Conservation (phyloP, 768 basidiomycete species). For the Agrocybe chaxingu region DNA sequence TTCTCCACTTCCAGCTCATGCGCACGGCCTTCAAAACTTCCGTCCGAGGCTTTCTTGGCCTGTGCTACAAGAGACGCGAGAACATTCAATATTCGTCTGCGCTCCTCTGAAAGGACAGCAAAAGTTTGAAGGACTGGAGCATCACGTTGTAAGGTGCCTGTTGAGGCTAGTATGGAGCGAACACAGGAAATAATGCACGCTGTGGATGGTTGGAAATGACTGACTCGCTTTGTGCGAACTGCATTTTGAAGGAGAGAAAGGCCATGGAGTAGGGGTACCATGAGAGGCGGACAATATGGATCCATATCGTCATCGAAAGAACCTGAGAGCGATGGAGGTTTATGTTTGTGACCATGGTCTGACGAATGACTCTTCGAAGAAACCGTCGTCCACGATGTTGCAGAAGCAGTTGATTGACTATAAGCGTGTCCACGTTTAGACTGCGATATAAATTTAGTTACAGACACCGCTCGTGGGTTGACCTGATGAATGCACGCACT, state of each 20-base stretch:
- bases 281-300: slow-evolving; percentile 72
- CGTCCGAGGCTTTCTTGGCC: slow-evolving; percentile 64
- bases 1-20: slow-evolving; percentile 58
- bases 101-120: slow-evolving; percentile 67
- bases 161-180: slow-evolving; percentile 77
- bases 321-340: slow-evolving; percentile 39
- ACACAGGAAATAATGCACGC: slow-evolving; percentile 95
- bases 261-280: slow-evolving; percentile 82
- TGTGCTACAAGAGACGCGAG: slow-evolving; percentile 82
- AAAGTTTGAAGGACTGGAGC: slow-evolving; percentile 66
- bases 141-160: slow-evolving; percentile 83
- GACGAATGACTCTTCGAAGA: slow-evolving; percentile 29
- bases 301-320: slow-evolving; percentile 48
- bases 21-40: slow-evolving; percentile 38
- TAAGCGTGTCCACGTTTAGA: slow-evolving; percentile 44
- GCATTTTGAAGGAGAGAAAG: slow-evolving; percentile 84
- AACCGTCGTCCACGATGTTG: slow-evolving; percentile 52
- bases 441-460: slow-evolving; percentile 13
- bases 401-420: slow-evolving; percentile 48
- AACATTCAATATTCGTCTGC: slow-evolving; percentile 77
- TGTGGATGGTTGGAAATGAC: slow-evolving; percentile 91
- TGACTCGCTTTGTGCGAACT: slow-evolving; percentile 67
- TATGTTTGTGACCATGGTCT: slow-evolving; percentile 33
- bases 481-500: slow-evolving; percentile 27
- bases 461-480: not conserved